phyloP scores from a whole-genome alignment of 306 rosid species.

The Cucumis cinereus region DNA sequence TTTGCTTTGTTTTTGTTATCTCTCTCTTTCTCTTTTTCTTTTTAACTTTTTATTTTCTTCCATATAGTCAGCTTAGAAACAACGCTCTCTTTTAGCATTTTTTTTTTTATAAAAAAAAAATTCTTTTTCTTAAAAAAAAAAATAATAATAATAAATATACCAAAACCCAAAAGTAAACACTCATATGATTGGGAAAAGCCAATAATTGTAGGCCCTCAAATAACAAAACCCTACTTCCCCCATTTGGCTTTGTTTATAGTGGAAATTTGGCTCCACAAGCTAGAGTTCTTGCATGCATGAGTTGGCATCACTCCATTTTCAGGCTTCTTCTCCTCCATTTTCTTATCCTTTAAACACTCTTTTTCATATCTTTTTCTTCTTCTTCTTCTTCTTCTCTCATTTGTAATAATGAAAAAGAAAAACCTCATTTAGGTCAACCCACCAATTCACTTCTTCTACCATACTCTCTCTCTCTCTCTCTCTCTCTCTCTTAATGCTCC shows the following conservation, averaged over 20 bases:
- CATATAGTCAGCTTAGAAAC: constrained; percentile 62
- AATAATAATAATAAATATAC: constrained; percentile 8
- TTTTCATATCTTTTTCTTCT: not conserved
- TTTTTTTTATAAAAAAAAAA: constrained; percentile 28
- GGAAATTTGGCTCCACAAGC: constrained; percentile 5
- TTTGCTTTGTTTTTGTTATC: not conserved
- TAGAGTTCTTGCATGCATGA: not conserved
- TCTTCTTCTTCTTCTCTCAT: not conserved
- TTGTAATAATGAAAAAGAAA: not conserved
- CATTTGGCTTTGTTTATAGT: constrained; percentile 4
- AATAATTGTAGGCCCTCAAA: constrained; percentile 39
- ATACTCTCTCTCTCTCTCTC: not conserved
- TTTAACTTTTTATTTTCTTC: not conserved
- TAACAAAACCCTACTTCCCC: constrained; percentile 14
- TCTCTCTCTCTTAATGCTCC: not conserved
- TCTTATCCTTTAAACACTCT: not conserved
- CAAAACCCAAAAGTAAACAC: constrained; percentile 48
- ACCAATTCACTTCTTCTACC: not conserved
- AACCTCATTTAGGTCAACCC: not conserved
- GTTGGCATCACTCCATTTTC: not conserved
- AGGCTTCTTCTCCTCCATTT: not conserved
- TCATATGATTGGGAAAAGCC: constrained; percentile 45
- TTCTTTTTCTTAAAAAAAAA: not conserved
- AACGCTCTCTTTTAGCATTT: constrained; percentile 45
- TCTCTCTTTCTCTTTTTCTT: not conserved